Base-by-base conservation (phyloP, 495 filamentous ascomycete genomes). In the Penicilliopsis zonata region DNA sequence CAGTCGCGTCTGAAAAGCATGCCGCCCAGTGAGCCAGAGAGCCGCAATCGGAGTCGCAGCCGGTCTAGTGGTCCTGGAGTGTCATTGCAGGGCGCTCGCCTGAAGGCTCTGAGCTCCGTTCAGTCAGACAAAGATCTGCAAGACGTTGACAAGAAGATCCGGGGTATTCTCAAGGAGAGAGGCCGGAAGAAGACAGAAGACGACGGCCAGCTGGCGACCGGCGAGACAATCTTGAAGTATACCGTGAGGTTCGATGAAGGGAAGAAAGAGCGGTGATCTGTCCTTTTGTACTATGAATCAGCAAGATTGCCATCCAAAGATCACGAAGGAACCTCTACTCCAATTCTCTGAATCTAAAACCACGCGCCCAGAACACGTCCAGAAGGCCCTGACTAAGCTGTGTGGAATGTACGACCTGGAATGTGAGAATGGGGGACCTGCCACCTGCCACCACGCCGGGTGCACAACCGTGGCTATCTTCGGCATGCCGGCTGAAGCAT, bases 121-220 rank as follows among this genome's bases (percentile, higher is more conserved):
- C 86, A 74, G 30, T 67, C 71, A 2, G 52, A 86, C 18, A 74
- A 81, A 37, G 67, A 66, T 7, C 70, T 92, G 33, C 73, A 82
- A 28, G 77, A 86, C 49, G 83, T 88, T 4, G 81, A 76, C 46
- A 67, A 67, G 52, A 84, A 78, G 64, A 86, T 94, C 35, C 57
- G 76, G 18, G 73, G 65, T 22, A 80, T 78, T 19, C 83, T 92
- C 80, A 65, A 65, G 40, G 81, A 88, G 52, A 55, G 86, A 31
- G 79, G 82, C 0, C 58, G 74, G 30, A 39, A 43, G 25, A 27
- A 27, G 9, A 41, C 41, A 1, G 41, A 42, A 9, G 45, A 42
- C 3, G 10, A 38, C 19, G 37, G 30, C 17, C 34, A 36, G 7
- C 42, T 26, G 13, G 42, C 45, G 36, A 46, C 46, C 1, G 46